These are phyloP conservation scores for Talaromyces sp. DNA, from an alignment of 2,329 filamentous ascomycete genomes.

Conservation along the genomic window DNA sequence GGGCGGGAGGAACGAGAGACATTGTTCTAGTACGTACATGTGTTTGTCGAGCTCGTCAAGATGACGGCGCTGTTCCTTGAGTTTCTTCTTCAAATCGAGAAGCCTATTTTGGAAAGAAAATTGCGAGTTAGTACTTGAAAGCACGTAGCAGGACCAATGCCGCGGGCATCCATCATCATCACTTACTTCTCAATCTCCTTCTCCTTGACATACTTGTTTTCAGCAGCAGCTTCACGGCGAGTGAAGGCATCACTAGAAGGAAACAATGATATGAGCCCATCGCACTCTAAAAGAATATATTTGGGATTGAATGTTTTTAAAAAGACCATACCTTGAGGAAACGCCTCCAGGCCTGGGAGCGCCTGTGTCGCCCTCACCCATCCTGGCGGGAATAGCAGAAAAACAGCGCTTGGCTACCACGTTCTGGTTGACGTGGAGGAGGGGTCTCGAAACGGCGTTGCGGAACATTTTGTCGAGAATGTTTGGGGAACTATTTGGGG, in stretches of 20 bases:
- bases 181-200: conserved; percentile 79
- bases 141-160: background rate
- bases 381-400: conserved; percentile 57
- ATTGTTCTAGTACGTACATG: conserved; percentile 57
- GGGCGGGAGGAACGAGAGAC: background rate
- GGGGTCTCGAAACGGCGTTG: conserved; percentile 10
- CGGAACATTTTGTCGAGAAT: conserved; percentile 10
- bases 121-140: conserved; percentile 4
- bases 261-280: conserved; percentile 12
- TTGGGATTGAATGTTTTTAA: background rate
- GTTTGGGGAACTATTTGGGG: background rate
- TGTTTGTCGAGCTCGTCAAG: conserved; percentile 79
- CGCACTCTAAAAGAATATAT: background rate
- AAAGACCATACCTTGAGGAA: conserved; percentile 29
- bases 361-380: conserved; percentile 67
- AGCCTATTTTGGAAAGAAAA: conserved; percentile 44
- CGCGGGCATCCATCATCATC: background rate
- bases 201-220: conserved; percentile 77
- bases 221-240: conserved; percentile 80
- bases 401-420: conserved; percentile 52
- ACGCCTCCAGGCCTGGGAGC: conserved; percentile 32
- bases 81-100: conserved; percentile 60
- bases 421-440: conserved; percentile 33
- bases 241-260: conserved; percentile 76
- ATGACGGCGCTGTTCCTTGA: conserved; percentile 73